Evolutionary conservation across 257 asterid genomes (phyloP), one percentile per base, ranked within the genome.

Genomic region (Verbena officinalis): DNA sequence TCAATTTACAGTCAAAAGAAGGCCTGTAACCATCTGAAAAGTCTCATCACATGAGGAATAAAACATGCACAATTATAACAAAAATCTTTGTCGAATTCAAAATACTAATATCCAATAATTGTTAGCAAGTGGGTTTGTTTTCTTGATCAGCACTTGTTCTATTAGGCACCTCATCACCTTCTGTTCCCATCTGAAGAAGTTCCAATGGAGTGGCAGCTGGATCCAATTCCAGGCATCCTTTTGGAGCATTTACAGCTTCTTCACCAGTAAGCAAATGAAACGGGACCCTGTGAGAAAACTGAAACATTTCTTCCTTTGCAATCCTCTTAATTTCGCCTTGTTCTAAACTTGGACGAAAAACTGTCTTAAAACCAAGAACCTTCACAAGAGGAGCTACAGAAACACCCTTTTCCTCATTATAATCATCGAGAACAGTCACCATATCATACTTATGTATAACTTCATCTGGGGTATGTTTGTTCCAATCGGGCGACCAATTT

Each of bases 121-220:
- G 71, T 31, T 42, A 27, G 49, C 33, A 27, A 27, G 4, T 27
- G 4, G 33, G 5, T 2, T 27, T 27, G 2, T 27, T 27, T 2
- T 60, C 69, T 59, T 51, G 75, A 36, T 57, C 55, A 34, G 59
- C 71, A 21, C 64, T 64, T 53, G 27, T 76, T 63, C 31, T 55
- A 31, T 59, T 68, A 55, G 55, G 36, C 40, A 12, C 71, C 44
- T 67, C 72, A 11, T 56, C 57, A 43, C 55, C 68, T 75, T 75
- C 83, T 13, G 71, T 56, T 10, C 50, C 45, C 51, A 79, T 86
- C 67, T 77, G 89, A 63, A 89, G 82, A 60, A 89, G 88, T 48
- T 86, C 95, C 74, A 83, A 36, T 5, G 95, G 93, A 7, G 83
- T 83, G 50, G 97, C 90, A 10, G 97, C 97, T 12, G 97, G 93